phyloP scores from a whole-genome alignment of 352 stramenopile genomes.

The Halophytophthora polymorphica region DNA sequence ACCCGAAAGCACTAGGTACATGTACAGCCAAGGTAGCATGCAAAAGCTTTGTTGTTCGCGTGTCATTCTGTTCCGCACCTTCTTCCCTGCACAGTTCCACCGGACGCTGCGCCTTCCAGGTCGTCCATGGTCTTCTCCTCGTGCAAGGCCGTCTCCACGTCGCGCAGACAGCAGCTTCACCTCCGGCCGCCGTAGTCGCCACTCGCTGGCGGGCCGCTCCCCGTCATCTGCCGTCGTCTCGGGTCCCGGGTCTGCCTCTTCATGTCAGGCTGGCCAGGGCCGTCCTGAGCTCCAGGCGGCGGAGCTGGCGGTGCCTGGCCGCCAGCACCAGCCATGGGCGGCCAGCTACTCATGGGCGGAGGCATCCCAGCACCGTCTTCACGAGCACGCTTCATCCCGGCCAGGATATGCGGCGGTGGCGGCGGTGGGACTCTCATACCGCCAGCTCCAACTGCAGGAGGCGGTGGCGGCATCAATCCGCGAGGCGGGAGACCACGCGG shows the following conservation, averaged over 20 bases:
- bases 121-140: no score
- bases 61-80: no score
- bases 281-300: conserved; percentile 7
- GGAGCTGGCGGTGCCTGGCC: conserved; percentile 1
- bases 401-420: conserved; percentile 42
- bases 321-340: conserved; percentile 11
- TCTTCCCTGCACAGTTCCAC: no score
- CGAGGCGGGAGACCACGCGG: conserved; percentile 19
- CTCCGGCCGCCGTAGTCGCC: no score
- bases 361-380: conserved; percentile 23
- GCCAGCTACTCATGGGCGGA: conserved; percentile 21
- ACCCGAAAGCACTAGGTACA: no score
- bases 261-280: conserved; percentile 16
- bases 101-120: no score
- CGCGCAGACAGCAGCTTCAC: no score
- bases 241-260: conserved; percentile 31
- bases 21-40: no score
- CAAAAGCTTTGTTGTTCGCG: no score
- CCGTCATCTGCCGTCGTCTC: conserved; percentile 18
- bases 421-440: conserved; percentile 36
- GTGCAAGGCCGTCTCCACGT: no score
- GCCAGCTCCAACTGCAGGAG: conserved; percentile 10
- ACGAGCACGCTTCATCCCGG: conserved; percentile 39
- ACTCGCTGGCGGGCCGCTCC: no score
- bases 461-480: conserved; percentile 30